Evolutionary conservation across 2,329 filamentous ascomycete genomes (phyloP).

Genomic region (Emericellopsis cladophorae): DNA sequence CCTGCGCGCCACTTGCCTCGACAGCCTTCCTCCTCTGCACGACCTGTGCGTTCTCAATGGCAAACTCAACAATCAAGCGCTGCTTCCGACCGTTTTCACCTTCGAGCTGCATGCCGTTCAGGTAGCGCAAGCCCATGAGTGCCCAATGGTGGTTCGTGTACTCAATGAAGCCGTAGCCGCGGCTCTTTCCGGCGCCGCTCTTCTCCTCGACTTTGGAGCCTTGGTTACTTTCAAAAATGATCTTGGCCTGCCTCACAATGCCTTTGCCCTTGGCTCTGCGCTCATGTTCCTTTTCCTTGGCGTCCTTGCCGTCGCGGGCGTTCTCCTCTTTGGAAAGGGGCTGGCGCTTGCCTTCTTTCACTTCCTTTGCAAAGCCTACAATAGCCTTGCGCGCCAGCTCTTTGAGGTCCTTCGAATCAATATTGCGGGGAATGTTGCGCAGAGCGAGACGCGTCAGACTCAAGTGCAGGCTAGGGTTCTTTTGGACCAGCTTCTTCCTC

Average conservation of each 20-base stretch:
- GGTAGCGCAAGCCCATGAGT: conserved; percentile 85
- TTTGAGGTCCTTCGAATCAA: conserved; percentile 81
- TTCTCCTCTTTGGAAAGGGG: conserved; percentile 85
- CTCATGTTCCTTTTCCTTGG: conserved; percentile 66
- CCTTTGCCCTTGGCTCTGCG: conserved; percentile 72
- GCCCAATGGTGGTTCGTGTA: conserved; percentile 90
- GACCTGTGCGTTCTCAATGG: conserved; percentile 95
- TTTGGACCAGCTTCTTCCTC: conserved; percentile 79
- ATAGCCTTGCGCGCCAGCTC: conserved; percentile 83
- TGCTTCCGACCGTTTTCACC: conserved; percentile 65
- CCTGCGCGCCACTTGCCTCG: conserved; percentile 20
- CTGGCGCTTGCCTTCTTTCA: conserved; percentile 62
- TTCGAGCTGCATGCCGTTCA: conserved; percentile 63
- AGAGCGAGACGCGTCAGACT: conserved; percentile 83
- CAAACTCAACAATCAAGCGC: conserved; percentile 88
- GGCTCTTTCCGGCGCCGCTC: conserved; percentile 66
- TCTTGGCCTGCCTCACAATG: conserved; percentile 86
- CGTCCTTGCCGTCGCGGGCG: conserved; percentile 64
- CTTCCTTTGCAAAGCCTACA: conserved; percentile 85
- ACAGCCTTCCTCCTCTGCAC: conserved; percentile 54
- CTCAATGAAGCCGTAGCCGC: conserved; percentile 96
- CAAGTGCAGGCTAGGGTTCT: conserved; percentile 79
- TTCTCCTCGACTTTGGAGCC: conserved; percentile 74
- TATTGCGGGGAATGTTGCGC: conserved; percentile 75
- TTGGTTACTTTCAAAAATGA: conserved; percentile 81